Evolutionary conservation across 2,329 filamentous ascomycete species (phyloP).

Genomic region (Colletotrichum sp.): DNA sequence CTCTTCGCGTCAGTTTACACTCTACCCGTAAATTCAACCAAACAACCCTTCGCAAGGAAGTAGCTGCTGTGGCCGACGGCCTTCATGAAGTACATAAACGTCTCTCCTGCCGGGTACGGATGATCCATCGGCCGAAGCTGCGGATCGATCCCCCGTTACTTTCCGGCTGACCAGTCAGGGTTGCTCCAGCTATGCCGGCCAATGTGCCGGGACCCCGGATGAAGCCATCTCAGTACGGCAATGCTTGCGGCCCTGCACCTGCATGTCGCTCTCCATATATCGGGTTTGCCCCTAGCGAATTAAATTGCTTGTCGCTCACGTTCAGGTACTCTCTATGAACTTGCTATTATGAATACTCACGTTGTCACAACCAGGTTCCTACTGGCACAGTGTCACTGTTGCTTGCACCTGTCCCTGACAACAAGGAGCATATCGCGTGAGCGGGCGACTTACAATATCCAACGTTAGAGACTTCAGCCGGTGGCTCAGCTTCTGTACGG

Average conservation of each 20-base stretch:
- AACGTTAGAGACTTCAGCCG: background rate
- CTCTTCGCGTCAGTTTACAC: background rate
- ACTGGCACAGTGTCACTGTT: background rate
- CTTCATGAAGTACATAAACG: background rate
- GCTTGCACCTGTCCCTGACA: background rate
- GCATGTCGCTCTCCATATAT: background rate
- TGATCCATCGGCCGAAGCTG: background rate
- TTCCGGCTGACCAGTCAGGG: background rate
- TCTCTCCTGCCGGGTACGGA: background rate
- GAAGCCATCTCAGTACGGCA: conserved; percentile 4
- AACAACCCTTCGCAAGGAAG: background rate
- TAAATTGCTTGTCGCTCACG: background rate
- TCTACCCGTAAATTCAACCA: background rate
- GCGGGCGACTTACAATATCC: background rate
- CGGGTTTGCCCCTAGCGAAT: background rate
- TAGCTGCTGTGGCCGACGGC: background rate
- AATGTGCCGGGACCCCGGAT: background rate
- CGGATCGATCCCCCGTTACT: background rate
- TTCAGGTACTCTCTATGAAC: background rate
- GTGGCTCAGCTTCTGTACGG: background rate
- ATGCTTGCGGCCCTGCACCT: conserved; percentile 7
- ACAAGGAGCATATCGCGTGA: background rate
- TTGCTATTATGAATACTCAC: background rate
- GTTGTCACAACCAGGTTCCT: background rate
- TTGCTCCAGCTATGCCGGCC: background rate